phyloP scores from a whole-genome alignment of 345 rosid genomes.

The Laguncularia racemosa region DNA sequence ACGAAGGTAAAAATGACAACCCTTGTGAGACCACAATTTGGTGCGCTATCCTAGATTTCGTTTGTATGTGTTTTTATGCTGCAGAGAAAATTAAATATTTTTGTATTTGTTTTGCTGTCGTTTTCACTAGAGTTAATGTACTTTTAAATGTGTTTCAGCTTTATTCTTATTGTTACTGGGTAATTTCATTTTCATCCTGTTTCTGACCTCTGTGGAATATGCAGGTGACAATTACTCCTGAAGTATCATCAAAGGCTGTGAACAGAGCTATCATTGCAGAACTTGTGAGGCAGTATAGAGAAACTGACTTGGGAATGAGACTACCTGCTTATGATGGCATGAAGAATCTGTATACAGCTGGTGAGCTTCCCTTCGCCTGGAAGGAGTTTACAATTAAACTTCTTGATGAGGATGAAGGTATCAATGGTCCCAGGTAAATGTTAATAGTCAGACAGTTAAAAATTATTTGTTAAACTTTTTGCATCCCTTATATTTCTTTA shows the following conservation, averaged over 20 bases:
- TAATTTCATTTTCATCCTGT: conserved; percentile 3
- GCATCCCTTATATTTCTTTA: not conserved
- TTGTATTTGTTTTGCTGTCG: conserved; percentile 7
- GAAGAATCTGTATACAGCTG: conserved; percentile 95
- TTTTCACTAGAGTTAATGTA: not conserved
- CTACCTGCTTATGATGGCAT: conserved; percentile 99
- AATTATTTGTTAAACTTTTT: not conserved
- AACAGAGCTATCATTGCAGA: conserved; percentile 96
- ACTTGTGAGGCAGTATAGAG: conserved; percentile 76
- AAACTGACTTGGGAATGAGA: conserved; percentile 84
- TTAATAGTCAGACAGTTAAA: not conserved
- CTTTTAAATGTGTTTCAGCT: conserved; percentile 9
- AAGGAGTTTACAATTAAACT: conserved; percentile 84
- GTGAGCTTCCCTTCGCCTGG: conserved; percentile 82
- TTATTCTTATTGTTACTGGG: conserved; percentile 17
- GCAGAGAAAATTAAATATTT: not conserved
- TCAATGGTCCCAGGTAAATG: conserved; percentile 76
- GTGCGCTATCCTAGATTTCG: no score
- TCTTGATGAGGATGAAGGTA: conserved; percentile 67
- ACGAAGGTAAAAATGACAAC: no score
- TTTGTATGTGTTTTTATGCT: no score
- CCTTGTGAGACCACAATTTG: no score
- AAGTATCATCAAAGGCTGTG: conserved; percentile 73
- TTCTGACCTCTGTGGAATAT: conserved; percentile 21
- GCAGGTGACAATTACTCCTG: conserved; percentile 96